Base-by-base conservation (phyloP, 805 yeast species). In the Starmerella floris region DNA sequence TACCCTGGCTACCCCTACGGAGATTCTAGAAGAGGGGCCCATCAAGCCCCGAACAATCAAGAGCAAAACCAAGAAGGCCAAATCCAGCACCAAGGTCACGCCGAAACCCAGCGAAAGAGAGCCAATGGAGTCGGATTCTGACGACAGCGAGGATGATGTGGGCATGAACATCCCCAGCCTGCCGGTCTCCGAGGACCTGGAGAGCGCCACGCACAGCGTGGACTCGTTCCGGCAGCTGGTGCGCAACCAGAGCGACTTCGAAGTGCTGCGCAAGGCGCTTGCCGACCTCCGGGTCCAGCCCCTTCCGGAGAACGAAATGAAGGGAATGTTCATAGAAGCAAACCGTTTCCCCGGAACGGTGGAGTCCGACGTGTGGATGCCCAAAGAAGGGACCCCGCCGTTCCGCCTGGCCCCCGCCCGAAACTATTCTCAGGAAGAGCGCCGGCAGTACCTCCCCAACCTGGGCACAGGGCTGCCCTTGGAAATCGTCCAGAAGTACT, bases 401-500 rank as follows among this genome's bases (percentile, higher is more conserved):
- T 43, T 43, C 40, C 19, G 44, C 9, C 19, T 35, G 17, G 30
- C 42, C 16, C 44, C 42, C 15, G 47, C 27, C 30, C 9, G 27
- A n/a, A 11, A 31, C 26, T 16, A 28, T 13, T 10, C 23, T 16
- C 40, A 34, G 17, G 42, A 37, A n/a, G 47, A 40, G 39, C 41
- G 47, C 21, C 41, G 42, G 6, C 17, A 30, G 27, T 46, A 40
- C 30, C 28, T 43, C 19, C 44, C 35, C 3, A 27, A 27, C 16
- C 23, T 25, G 17, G 43, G 41, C 2, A 28, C 39, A 2, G 46
- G 42, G 15, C 25, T 28, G 13, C 44, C 47, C 9, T 36, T 28
- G 21, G 50, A 46, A 28, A 36, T 46, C 11, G 50, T 46, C 10
- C 44, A 46, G 28, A 41, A 35, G 30, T 40, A 46, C 33, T n/a